phyloP scores from a whole-genome alignment of 805 yeast genomes.

The Suhomyces sp. region DNA sequence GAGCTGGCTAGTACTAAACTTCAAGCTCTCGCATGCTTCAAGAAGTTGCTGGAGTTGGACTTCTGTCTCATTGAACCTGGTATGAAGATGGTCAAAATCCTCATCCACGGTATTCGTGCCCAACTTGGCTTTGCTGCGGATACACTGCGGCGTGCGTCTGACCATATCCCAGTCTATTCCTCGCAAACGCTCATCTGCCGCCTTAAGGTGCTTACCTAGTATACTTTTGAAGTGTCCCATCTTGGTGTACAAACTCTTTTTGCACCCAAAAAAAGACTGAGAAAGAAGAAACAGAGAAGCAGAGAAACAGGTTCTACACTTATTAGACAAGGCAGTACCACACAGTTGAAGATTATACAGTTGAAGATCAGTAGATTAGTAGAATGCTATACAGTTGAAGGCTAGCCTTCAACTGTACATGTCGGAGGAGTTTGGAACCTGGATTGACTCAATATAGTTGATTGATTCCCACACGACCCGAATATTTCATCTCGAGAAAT shows the following conservation, averaged over 20 bases:
- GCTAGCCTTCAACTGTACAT: too few species aligned
- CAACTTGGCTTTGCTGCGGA: constrained; percentile 5
- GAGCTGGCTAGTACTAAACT: not conserved
- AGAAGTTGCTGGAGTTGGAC: constrained; percentile 13
- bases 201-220: not conserved
- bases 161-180: constrained; percentile 23
- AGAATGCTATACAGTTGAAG: too few species aligned
- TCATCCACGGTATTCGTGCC: constrained; percentile 21
- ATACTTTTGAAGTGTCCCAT: not conserved
- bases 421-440: too few species aligned
- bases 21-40: not conserved
- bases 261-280: not conserved
- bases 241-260: not conserved
- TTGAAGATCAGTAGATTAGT: too few species aligned
- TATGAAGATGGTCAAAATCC: constrained; percentile 22
- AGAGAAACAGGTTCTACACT: too few species aligned
- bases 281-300: too few species aligned
- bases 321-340: too few species aligned
- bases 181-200: not conserved
- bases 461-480: not conserved
- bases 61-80: constrained; percentile 19
- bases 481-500: not conserved
- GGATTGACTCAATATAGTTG: too few species aligned
- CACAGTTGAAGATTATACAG: too few species aligned
- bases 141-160: constrained; percentile 14